Evolutionary conservation across 768 basidiomycete species (phyloP), one percentile per base, ranked within the genome.

Genomic region (Boletus eberwhitei): DNA sequence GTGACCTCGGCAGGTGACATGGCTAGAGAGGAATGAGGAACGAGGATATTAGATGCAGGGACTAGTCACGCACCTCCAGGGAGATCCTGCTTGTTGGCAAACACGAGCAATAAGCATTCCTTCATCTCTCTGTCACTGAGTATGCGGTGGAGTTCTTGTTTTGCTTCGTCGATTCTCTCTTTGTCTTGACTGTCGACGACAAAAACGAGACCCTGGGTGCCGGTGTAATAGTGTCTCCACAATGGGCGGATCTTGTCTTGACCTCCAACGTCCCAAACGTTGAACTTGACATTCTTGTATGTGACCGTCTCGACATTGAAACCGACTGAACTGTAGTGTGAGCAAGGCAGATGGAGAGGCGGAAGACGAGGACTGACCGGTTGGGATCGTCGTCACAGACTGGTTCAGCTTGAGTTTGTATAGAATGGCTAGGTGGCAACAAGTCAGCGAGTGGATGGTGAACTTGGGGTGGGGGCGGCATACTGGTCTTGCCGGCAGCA

Each of bases 1-100:
- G 96, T 98, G 38, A 98, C 95, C 71, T 98, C 95, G 8, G 96
- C 94, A 34, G 96, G 96, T n/a, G 93, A 94, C 96, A 98, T 98
- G 31, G 95, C 96, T 68, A 21, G 44, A 52, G 44, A 50, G 40
- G 40, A 2, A n/a, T 64, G 26, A 59, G 46, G 31, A 3, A 36
- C 21, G 26, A 9, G 36, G 24, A 22, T 8, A 37, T 9, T 8
- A 16, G 39, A 37, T 3, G 21, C 22, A 26, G n/a, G 11, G 19
- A 40, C 11, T 8, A 6, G 48, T 17, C 8, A 77, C 86, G 63
- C 64, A 96, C 95, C 95, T 73, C 92, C 93, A 8, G 93, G 93
- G 62, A 98, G 75, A 82, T 98, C 96, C 75, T 98, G 96, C 77
- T 98, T 98, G 77, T 98, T 98, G 34, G 96, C 95, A 73, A 98